phyloP scores from a whole-genome alignment of 768 basidiomycete species.

The Boletus rubescentipes region DNA sequence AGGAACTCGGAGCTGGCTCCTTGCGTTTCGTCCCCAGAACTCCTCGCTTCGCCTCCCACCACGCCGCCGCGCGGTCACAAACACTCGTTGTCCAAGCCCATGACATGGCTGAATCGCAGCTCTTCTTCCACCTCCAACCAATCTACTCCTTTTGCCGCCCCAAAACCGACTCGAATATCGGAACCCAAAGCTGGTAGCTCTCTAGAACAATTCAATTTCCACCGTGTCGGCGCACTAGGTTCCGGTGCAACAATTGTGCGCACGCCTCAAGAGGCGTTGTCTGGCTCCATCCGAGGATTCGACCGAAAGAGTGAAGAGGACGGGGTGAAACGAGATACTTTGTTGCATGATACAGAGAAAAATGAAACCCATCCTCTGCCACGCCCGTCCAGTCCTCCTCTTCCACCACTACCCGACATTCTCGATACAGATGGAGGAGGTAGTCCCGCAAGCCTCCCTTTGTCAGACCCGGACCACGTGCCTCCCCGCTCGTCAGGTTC shows the following conservation, averaged over 20 bases:
- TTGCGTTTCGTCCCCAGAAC: constrained; percentile 12
- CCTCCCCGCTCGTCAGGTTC: constrained; percentile 36
- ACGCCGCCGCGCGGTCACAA: constrained; percentile 32
- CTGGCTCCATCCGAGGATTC: constrained; percentile 22
- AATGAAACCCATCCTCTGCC: constrained; percentile 24
- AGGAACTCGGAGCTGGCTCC: constrained; percentile 30
- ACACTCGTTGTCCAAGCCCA: constrained; percentile 40
- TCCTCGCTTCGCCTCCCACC: constrained; percentile 29
- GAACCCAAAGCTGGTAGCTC: constrained; percentile 41
- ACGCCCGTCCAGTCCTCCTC: constrained; percentile 43
- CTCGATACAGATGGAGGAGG: constrained; percentile 1
- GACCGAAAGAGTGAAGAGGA: constrained; percentile 14
- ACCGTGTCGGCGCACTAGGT: constrained; percentile 56
- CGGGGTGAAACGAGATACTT: constrained; percentile 2
- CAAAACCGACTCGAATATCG: constrained; percentile 42
- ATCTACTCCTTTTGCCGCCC: constrained; percentile 30
- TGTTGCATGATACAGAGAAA: constrained; percentile 14
- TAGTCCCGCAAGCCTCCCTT: constrained; percentile 22
- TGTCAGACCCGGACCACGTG: constrained; percentile 29
- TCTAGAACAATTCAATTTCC: constrained; percentile 29
- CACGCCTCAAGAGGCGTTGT: constrained; percentile 78
- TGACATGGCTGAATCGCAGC: constrained; percentile 43
- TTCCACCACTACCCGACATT: constrained; percentile 50
- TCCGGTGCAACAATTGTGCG: constrained; percentile 72
- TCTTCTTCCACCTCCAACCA: constrained; percentile 32